Conservation (phyloP, 2,329 filamentous ascomycete species). For the Ceratocystis eucalypticola region DNA sequence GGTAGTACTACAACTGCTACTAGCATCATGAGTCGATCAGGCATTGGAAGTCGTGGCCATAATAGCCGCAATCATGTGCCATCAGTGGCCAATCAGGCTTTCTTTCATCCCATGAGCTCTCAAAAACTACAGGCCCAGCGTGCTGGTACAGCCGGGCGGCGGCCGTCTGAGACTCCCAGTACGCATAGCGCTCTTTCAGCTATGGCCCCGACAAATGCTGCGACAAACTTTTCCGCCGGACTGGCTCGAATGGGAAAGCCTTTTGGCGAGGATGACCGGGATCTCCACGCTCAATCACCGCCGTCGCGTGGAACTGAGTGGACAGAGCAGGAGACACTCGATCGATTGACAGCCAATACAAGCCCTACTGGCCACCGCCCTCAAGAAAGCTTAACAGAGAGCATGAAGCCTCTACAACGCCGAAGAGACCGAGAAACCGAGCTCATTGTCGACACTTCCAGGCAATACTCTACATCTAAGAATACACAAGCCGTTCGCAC, state of each 20-base stretch:
- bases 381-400: conserved; percentile 56
- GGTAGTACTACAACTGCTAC: conserved; percentile 11
- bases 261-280: conserved; percentile 33
- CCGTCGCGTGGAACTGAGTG: conserved; percentile 68
- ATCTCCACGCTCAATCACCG: conserved; percentile 39
- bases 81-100: conserved; percentile 74
- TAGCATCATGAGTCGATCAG: conserved; percentile 12
- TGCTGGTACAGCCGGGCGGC: conserved; percentile 25
- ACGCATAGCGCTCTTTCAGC: conserved; percentile 13
- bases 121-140: conserved; percentile 86
- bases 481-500: conserved; percentile 21
- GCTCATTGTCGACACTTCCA: conserved; percentile 47
- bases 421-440: conserved; percentile 28
- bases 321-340: conserved; percentile 59
- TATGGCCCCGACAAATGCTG: conserved; percentile 3
- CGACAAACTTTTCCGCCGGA: conserved; percentile 14
- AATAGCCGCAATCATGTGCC: conserved; percentile 72
- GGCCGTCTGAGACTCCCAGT: conserved; percentile 12
- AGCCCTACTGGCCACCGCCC: conserved; percentile 52
- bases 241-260: conserved; percentile 14
- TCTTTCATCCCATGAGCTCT: conserved; percentile 94
- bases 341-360: conserved; percentile 58
- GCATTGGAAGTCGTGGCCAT: conserved; percentile 12
- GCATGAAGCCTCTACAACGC: conserved; percentile 58
- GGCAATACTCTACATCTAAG: conserved; percentile 35